A percentile compares a stretch with the other conserved stretches of the same genome.
These are phyloP conservation scores for Alternaria consortialis DNA, from an alignment of 2,329 filamentous ascomycete species.

Conservation along the genomic window DNA sequence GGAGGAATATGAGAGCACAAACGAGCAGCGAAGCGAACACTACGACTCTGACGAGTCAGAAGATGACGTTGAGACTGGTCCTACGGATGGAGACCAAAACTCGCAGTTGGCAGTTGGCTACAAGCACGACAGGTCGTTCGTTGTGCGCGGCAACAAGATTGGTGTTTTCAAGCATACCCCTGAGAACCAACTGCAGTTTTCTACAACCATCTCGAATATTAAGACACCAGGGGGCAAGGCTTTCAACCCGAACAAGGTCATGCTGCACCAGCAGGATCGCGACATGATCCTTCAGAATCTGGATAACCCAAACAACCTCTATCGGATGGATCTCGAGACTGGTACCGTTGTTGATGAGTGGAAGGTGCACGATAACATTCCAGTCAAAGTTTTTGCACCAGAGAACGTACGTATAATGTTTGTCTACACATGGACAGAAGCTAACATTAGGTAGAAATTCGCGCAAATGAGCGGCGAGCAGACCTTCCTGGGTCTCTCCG, in stretches of 20 bases:
- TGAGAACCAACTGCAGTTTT: slow-evolving; percentile 93
- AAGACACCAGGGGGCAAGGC: slow-evolving; percentile 81
- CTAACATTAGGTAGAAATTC: slow-evolving; percentile 74
- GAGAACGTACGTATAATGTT: slow-evolving; percentile 69
- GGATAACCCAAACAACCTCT: slow-evolving; percentile 86
- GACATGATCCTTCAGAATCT: slow-evolving; percentile 89
- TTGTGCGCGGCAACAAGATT: slow-evolving; percentile 96
- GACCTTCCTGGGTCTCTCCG: slow-evolving; percentile 91
- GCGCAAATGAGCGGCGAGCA: slow-evolving; percentile 96
- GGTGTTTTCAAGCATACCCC: slow-evolving; percentile 97
- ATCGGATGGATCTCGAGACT: slow-evolving; percentile 97
- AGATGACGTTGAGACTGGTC: slow-evolving; percentile 72
- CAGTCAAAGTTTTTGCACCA: slow-evolving; percentile 88
- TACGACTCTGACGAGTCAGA: slow-evolving; percentile 82
- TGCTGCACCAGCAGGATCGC: slow-evolving; percentile 89
- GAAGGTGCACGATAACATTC: slow-evolving; percentile 97
- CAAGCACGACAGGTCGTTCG: slow-evolving; percentile 96
- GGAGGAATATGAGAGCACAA: slow-evolving; percentile 67
- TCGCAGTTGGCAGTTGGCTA: slow-evolving; percentile 95
- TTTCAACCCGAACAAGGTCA: slow-evolving; percentile 95
- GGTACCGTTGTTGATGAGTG: slow-evolving; percentile 98
- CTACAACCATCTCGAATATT: slow-evolving; percentile 96
- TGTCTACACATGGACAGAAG: not conserved
- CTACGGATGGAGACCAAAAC: slow-evolving; percentile 85
- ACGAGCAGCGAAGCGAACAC: slow-evolving; percentile 75